These are phyloP conservation scores for Malus hybrid DNA, from an alignment of 331 rosid genomes.

Conservation along the genomic window DNA sequence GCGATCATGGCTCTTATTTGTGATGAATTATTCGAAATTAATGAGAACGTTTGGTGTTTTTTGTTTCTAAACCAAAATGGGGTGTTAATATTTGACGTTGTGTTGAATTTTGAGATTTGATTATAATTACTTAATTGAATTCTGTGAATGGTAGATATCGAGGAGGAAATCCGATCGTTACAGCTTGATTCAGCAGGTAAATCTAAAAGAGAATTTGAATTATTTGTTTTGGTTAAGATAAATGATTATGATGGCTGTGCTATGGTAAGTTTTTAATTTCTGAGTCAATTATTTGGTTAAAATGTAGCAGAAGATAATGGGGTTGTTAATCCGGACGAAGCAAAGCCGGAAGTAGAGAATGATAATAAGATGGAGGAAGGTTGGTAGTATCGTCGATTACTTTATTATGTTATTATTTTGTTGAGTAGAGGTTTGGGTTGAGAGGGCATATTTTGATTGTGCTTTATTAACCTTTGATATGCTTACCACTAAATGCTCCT, in stretches of 20 bases:
- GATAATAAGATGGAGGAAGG: slow-evolving; percentile 58
- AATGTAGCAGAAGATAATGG: slow-evolving; percentile 62
- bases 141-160: slow-evolving; percentile 57
- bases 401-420: neutral
- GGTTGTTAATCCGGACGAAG: slow-evolving; percentile 49
- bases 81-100: no score
- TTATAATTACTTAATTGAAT: neutral
- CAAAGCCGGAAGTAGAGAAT: slow-evolving; percentile 42
- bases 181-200: slow-evolving; percentile 90
- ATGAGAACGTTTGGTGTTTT: neutral
- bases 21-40: neutral
- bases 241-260: neutral
- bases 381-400: slow-evolving; percentile 26
- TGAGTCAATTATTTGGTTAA: slow-evolving; percentile 11
- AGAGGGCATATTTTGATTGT: neutral
- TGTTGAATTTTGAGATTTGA: neutral
- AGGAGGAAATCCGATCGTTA: slow-evolving; percentile 85
- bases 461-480: neutral
- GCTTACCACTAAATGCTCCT: neutral
- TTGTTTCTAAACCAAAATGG: no score
- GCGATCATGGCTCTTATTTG: neutral
- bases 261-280: slow-evolving; percentile 14
- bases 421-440: neutral
- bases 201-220: neutral
- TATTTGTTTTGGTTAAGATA: neutral